These are phyloP conservation scores for Phytophthora rubi DNA, from an alignment of 352 stramenopile genomes.

Conservation along the genomic window DNA sequence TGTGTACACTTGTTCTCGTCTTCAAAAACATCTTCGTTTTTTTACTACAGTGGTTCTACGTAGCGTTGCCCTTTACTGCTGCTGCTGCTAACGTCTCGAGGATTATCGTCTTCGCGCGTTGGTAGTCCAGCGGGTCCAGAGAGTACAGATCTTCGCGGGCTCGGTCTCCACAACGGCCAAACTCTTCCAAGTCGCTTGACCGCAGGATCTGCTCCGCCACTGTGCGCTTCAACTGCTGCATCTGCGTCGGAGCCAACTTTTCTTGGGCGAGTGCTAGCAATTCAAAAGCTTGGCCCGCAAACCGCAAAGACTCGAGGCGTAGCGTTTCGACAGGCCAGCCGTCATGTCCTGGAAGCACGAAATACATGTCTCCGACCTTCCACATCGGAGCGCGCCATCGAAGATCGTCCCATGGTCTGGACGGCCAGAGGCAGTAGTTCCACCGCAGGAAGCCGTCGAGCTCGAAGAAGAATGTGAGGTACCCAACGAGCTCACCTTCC, in stretches of 20 bases:
- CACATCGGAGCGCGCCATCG: constrained; percentile 67
- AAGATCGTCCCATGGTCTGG: constrained; percentile 62
- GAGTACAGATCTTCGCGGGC: constrained; percentile 68
- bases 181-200: constrained; percentile 65
- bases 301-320: constrained; percentile 71
- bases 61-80: constrained; percentile 27
- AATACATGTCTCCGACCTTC: constrained; percentile 88
- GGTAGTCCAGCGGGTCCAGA: constrained; percentile 71
- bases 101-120: constrained; percentile 61
- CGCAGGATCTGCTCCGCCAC: constrained; percentile 65
- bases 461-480: constrained; percentile 78
- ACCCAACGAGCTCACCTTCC: constrained; percentile 78
- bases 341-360: constrained; percentile 71
- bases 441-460: constrained; percentile 84
- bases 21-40: background rate
- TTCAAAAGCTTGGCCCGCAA: constrained; percentile 73
- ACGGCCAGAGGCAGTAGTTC: constrained; percentile 83
- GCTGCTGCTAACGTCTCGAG: constrained; percentile 63
- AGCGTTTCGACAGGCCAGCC: constrained; percentile 74
- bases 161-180: constrained; percentile 39
- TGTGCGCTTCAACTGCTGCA: constrained; percentile 60
- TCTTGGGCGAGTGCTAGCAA: constrained; percentile 57
- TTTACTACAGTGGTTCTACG: constrained; percentile 4
- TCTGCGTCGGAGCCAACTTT: constrained; percentile 42
- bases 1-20: background rate